Conservation (phyloP, 495 filamentous ascomycete species). For the Aspergillus saccharolyticus region DNA sequence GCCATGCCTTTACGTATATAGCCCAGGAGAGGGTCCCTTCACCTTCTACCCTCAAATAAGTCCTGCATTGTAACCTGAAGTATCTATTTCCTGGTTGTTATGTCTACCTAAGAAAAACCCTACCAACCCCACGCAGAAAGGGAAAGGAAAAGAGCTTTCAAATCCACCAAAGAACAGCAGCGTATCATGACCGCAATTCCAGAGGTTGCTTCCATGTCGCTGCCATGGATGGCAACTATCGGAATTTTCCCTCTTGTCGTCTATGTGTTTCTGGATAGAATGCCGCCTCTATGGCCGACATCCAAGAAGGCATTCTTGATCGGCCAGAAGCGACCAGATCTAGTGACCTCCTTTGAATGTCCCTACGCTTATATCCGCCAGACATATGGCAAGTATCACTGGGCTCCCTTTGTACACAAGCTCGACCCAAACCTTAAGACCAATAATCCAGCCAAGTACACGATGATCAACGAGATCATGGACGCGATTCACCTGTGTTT, state of each 20-base stretch:
- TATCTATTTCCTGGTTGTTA: slow-evolving; percentile 2
- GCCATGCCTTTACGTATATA: slow-evolving; percentile 2
- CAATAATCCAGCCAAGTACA: slow-evolving; percentile 19
- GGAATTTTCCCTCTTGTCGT: slow-evolving; percentile 10
- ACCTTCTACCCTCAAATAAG: neutral
- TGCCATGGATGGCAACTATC: slow-evolving; percentile 6
- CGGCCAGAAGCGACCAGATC: slow-evolving; percentile 15
- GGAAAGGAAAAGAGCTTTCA: neutral
- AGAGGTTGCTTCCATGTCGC: slow-evolving; percentile 9
- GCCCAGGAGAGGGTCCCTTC: neutral
- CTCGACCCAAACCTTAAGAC: slow-evolving; percentile 19
- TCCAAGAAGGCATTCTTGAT: slow-evolving; percentile 17
- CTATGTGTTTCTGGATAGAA: slow-evolving; percentile 12
- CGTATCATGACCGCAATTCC: slow-evolving; percentile 4
- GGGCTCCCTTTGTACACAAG: slow-evolving; percentile 23
- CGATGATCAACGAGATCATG: slow-evolving; percentile 26
- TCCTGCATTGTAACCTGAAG: neutral
- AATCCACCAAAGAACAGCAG: neutral
- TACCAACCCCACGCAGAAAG: neutral
- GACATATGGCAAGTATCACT: slow-evolving; percentile 25
- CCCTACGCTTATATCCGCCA: slow-evolving; percentile 19
- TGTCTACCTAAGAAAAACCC: neutral
- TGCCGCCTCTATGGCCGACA: slow-evolving; percentile 12
- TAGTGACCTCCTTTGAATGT: slow-evolving; percentile 18
- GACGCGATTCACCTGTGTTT: slow-evolving; percentile 30